phyloP scores from a whole-genome alignment of 2,329 filamentous ascomycete species.

The Stagonosporopsis vannaccii region DNA sequence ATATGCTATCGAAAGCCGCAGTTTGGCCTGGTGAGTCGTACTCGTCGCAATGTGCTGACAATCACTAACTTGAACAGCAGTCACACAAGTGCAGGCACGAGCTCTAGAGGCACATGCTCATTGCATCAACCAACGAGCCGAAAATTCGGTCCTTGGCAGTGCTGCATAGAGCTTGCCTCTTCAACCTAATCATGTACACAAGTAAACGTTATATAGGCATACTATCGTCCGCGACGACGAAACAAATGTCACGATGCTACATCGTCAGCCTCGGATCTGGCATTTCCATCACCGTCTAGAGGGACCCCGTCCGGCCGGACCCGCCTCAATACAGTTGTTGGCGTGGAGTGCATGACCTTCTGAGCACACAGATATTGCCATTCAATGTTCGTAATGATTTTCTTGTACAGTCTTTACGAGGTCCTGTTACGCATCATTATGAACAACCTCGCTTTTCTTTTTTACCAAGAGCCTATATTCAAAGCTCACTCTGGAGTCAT shows the following conservation, averaged over 20 bases:
- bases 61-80: constrained; percentile 48
- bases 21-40: constrained; percentile 83
- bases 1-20: constrained; percentile 85
- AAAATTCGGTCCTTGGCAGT: constrained; percentile 51
- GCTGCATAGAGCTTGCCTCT: constrained; percentile 35
- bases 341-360: background rate
- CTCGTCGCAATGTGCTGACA: background rate
- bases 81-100: constrained; percentile 73
- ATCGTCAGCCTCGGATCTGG: background rate
- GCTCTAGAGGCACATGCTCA: constrained; percentile 70
- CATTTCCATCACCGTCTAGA: background rate
- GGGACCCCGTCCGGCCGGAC: background rate
- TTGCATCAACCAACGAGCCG: constrained; percentile 68
- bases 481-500: background rate
- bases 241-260: background rate
- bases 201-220: background rate
- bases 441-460: background rate
- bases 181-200: background rate
- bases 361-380: background rate
- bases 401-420: constrained; percentile 10
- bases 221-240: background rate
- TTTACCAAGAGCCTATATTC: background rate
- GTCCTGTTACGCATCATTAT: background rate
- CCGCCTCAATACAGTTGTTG: background rate
- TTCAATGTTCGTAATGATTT: background rate